phyloP scores from a whole-genome alignment of 495 filamentous ascomycete genomes.

The Copromyces sp. region DNA sequence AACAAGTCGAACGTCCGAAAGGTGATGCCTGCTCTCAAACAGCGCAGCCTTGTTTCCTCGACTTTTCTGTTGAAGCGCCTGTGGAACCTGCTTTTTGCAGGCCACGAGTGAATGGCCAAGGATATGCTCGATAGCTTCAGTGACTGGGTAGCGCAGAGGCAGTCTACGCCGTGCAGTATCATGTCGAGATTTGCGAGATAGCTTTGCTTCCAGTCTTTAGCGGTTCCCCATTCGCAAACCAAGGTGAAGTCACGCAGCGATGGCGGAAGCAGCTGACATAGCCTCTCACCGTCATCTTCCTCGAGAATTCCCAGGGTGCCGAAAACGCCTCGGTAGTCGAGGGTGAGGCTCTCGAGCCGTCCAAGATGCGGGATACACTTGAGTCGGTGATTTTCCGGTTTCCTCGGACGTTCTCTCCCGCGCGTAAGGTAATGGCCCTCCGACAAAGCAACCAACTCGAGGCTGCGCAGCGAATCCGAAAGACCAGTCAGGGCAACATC shows the following conservation, averaged over 20 bases:
- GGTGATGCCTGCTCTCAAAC: slow-evolving; percentile 16
- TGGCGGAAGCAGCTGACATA: slow-evolving; percentile 19
- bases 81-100: slow-evolving; percentile 21
- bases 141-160: slow-evolving; percentile 12
- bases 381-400: slow-evolving; percentile 26
- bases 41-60: slow-evolving; percentile 13
- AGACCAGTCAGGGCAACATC: slow-evolving; percentile 17
- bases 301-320: slow-evolving; percentile 26
- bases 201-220: slow-evolving; percentile 24
- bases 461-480: slow-evolving; percentile 11
- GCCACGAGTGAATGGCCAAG: slow-evolving; percentile 28
- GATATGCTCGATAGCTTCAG: slow-evolving; percentile 17
- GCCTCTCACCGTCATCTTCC: slow-evolving; percentile 24
- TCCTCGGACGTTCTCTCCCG: slow-evolving; percentile 21
- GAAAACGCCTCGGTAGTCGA: slow-evolving; percentile 26
- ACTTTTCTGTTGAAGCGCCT: slow-evolving; percentile 22
- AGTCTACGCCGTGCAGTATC: slow-evolving; percentile 22
- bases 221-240: slow-evolving; percentile 25
- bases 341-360: slow-evolving; percentile 15
- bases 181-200: slow-evolving; percentile 25
- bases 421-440: slow-evolving; percentile 26
- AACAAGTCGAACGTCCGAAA: slow-evolving; percentile 24
- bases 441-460: slow-evolving; percentile 20
- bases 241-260: slow-evolving; percentile 22
- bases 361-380: slow-evolving; percentile 20